A percentile compares a stretch with the other conserved stretches of the same genome.
These are phyloP conservation scores for Penicillium psychrofluorescens DNA, from an alignment of 495 filamentous ascomycete genomes.

Conservation along the genomic window DNA sequence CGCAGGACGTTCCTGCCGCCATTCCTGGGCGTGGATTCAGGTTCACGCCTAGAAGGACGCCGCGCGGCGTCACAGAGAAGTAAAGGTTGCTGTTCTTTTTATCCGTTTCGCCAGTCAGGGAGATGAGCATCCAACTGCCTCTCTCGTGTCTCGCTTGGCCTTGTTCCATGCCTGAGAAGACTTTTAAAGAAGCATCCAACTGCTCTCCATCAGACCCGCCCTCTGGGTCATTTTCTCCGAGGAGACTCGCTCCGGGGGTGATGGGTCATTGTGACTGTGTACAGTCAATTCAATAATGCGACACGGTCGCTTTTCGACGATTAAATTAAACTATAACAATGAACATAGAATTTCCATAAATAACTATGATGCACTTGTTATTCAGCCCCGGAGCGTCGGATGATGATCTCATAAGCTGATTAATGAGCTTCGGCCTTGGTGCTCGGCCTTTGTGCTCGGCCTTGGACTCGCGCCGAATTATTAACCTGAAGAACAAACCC, in stretches of 20 bases:
- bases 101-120: slow-evolving; percentile 38
- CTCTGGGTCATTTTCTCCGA: slow-evolving; percentile 18
- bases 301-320: background rate
- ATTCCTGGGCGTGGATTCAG: slow-evolving; percentile 10
- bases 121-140: slow-evolving; percentile 45
- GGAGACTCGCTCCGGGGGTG: slow-evolving; percentile 11
- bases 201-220: slow-evolving; percentile 40
- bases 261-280: slow-evolving; percentile 16
- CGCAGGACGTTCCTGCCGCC: slow-evolving; percentile 29
- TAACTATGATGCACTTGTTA: too few relatives aligned
- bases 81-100: slow-evolving; percentile 35
- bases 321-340: background rate
- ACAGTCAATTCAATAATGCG: slow-evolving; percentile 1
- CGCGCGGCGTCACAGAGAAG: slow-evolving; percentile 26
- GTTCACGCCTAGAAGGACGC: slow-evolving; percentile 4
- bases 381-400: too few relatives aligned
- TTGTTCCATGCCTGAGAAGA: slow-evolving; percentile 24
- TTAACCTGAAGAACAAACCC: too few relatives aligned
- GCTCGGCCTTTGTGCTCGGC: too few relatives aligned
- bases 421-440: too few relatives aligned
- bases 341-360: background rate
- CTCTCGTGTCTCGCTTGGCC: slow-evolving; percentile 28
- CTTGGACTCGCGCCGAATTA: too few relatives aligned
- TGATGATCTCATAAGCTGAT: too few relatives aligned
- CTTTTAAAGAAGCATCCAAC: slow-evolving; percentile 47